Base-by-base conservation (phyloP, 2,329 filamentous ascomycete species). In the Didymella lethalis region DNA sequence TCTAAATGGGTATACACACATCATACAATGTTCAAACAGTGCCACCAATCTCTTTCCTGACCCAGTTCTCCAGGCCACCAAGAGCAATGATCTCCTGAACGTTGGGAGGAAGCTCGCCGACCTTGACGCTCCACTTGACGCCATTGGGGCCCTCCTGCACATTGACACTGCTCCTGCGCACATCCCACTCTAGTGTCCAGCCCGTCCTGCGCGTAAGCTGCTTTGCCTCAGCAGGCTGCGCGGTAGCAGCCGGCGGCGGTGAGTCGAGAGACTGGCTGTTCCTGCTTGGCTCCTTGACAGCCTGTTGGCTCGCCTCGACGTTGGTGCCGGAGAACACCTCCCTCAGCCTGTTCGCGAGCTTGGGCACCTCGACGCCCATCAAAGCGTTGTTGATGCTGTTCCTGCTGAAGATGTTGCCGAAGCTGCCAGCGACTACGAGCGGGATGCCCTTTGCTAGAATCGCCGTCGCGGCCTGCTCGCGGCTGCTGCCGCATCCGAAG, bases 391-490 rank as follows among this genome's bases (percentile, higher is more conserved):
- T 93, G 79, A 93, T 91, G 71, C 84, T 86, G 79, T 92, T 93
- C 3, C 91, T 81, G 68, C 82, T 84, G 74, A 95, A 96, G 74
- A 94, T 96, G 78, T 92, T 95, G 54, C 89, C 87, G 69, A 96
- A 93, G 78, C 88, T 93, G 47, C 90, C 91, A 0, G 90, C 84
- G 0, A 96, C 87, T 0, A 96, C 91, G 2, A 96, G 85, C 0
- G 89, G 90, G 58, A 96, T 93, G 66, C 89, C 78, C 78, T 89
- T 92, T 16, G 92, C 92, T 0, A 96, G 82, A 54, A 96, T 90
- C 0, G 93, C 90, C 0, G 94, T 97, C 0, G 93, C 93, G 6
- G 92, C 92, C 76, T 97, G 92, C 76, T 97, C 93, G 54, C 93
- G 82, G 0, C 88, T 92, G 56, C 83, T 87, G 18, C 93, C 93